Evolutionary conservation across 257 asterid genomes (phyloP).

Genomic region (Solanum infundibuliforme): DNA sequence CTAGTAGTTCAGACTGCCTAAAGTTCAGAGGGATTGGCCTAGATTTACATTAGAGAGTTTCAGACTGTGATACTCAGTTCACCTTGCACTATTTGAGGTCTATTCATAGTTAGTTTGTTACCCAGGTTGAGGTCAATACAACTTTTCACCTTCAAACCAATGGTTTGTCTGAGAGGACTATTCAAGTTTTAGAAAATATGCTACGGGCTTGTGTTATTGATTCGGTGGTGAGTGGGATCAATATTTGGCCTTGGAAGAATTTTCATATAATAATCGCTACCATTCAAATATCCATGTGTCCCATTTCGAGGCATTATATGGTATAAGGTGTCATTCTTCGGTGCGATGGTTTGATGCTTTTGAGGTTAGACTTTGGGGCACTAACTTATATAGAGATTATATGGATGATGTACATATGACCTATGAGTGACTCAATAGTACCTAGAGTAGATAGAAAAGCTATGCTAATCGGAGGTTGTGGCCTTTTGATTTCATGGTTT

Average conservation of each 20-base stretch:
- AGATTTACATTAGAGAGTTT: background rate
- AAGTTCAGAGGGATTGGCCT: background rate
- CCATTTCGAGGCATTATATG: background rate
- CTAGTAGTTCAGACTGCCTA: background rate
- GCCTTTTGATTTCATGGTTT: background rate
- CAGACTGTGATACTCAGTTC: background rate
- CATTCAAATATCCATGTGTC: background rate
- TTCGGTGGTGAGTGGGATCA: background rate
- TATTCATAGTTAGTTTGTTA: no score
- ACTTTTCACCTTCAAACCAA: background rate
- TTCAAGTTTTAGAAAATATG: no score
- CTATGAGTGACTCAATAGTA: background rate
- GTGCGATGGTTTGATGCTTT: background rate
- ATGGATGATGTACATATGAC: background rate
- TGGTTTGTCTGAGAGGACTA: background rate
- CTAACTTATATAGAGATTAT: no score
- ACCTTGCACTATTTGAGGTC: background rate
- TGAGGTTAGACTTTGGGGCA: no score
- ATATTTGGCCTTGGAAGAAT: background rate
- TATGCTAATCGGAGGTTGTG: background rate
- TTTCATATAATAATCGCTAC: background rate
- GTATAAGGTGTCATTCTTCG: background rate
- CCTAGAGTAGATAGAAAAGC: background rate
- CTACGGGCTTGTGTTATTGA: background rate
- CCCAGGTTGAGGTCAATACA: background rate